Percentiles rank a stretch among this genome's conserved stretches.
These are phyloP conservation scores for barrel medic (Medicago truncatula) DNA, from an alignment of 306 rosid genomes.

Conservation along the genomic window DNA sequence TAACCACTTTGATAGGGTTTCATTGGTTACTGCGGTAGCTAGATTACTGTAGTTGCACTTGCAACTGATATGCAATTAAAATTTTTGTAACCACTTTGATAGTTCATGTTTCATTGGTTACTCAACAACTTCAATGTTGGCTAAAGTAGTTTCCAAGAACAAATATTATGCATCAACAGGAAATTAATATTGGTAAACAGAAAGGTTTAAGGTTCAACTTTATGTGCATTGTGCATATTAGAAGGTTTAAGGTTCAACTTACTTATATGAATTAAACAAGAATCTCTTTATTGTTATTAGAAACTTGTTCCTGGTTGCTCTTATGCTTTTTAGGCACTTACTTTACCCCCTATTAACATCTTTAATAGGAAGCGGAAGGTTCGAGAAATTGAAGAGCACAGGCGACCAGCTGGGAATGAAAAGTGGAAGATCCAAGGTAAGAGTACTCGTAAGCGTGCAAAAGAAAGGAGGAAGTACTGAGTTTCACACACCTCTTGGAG, in stretches of 20 bases:
- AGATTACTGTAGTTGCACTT: too few species aligned
- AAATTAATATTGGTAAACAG: neutral
- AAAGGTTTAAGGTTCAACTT: neutral
- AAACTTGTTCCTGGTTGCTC: slow-evolving; percentile 4
- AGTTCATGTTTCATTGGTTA: neutral
- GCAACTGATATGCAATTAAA: neutral
- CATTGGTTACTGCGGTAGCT: too few species aligned
- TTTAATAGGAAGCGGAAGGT: slow-evolving; percentile 78
- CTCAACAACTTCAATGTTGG: neutral
- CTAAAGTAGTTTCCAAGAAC: neutral
- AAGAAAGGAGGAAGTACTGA: slow-evolving; percentile 62
- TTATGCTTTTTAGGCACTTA: neutral
- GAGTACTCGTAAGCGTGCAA: slow-evolving; percentile 65
- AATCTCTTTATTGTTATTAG: neutral
- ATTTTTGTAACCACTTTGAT: neutral
- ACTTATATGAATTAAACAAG: neutral
- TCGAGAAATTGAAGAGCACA: slow-evolving; percentile 74
- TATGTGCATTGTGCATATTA: neutral
- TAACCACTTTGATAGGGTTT: neutral
- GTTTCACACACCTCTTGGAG: slow-evolving; percentile 7
- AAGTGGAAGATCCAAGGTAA: slow-evolving; percentile 81
- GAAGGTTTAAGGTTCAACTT: neutral
- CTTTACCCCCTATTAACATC: neutral
- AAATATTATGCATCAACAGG: neutral
- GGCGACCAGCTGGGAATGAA: slow-evolving; percentile 67